These are phyloP conservation scores for Sequoiadendron giganteum DNA, from an alignment of 75 land plant species.

Conservation along the genomic window DNA sequence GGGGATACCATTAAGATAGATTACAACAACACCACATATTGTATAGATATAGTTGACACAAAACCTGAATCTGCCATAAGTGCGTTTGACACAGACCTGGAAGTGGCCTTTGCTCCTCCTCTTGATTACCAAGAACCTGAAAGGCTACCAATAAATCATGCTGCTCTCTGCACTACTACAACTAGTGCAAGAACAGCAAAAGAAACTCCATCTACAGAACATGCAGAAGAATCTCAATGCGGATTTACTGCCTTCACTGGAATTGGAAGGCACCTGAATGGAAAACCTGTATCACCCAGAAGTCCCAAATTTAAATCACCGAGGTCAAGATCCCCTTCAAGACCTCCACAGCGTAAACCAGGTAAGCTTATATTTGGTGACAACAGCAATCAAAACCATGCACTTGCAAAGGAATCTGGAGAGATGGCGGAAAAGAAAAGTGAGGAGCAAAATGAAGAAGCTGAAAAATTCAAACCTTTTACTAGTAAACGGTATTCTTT, in stretches of 20 bases:
- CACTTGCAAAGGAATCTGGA: background rate
- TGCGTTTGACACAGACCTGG: conserved; percentile 60
- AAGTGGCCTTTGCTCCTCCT: conserved; percentile 66
- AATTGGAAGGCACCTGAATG: background rate
- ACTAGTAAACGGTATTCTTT: no score
- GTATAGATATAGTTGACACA: conserved; percentile 52
- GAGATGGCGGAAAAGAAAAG: background rate
- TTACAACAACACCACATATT: conserved; percentile 48
- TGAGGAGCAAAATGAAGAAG: background rate
- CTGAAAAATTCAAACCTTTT: background rate
- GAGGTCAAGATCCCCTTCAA: background rate
- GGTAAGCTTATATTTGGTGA: background rate
- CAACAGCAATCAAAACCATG: background rate
- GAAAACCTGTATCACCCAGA: background rate
- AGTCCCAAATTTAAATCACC: background rate
- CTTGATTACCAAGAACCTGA: conserved; percentile 64
- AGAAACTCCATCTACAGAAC: background rate
- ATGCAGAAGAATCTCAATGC: background rate
- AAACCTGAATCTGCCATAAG: conserved; percentile 46
- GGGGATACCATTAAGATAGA: conserved; percentile 52
- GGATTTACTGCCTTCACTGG: background rate
- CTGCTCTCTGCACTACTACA: background rate
- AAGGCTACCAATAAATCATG: background rate
- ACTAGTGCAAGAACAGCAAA: no score
- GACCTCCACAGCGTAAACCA: background rate